A percentile compares a stretch with the other conserved stretches of the same genome.
Evolutionary conservation across 1,139 yeast genomes (phyloP).

Genomic region (Pichia norvegensis): DNA sequence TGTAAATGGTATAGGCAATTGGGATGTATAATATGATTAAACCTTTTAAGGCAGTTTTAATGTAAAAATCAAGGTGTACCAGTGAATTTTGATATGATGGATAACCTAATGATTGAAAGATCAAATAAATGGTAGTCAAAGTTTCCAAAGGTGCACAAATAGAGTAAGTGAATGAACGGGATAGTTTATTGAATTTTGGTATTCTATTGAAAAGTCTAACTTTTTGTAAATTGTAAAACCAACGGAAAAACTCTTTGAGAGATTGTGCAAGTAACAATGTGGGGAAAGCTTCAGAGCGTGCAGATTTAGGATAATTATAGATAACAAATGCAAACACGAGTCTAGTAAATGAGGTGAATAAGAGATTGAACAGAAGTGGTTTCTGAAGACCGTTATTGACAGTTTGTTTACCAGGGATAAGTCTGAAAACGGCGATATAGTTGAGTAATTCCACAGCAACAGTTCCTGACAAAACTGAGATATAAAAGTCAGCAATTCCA

Average conservation of each 20-base stretch:
- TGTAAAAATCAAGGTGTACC: background rate
- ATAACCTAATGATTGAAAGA: conserved; percentile 7
- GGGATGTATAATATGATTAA: conserved; percentile 4
- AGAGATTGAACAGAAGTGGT: background rate
- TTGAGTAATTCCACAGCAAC: conserved; percentile 3
- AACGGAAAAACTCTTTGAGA: conserved; percentile 4
- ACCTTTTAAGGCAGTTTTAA: conserved; percentile 4
- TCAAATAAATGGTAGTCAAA: background rate
- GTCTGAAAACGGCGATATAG: conserved; percentile 2
- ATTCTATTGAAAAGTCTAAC: conserved; percentile 7
- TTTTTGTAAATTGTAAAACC: conserved; percentile 11
- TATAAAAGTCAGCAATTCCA: conserved; percentile 13
- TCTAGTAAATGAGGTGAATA: conserved; percentile 1
- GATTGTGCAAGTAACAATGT: conserved; percentile 6
- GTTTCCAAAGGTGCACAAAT: conserved; percentile 6
- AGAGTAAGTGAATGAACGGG: background rate
- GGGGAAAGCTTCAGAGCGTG: conserved; percentile 4
- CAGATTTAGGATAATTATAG: conserved; percentile 7
- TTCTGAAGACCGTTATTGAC: conserved; percentile 1
- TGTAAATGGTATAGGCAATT: conserved; percentile 5
- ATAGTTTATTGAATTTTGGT: background rate
- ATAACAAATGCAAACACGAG: background rate
- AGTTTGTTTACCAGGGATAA: conserved; percentile 3
- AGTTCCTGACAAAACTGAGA: conserved; percentile 3
- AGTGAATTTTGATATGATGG: conserved; percentile 3